Percentiles rank a stretch among this genome's conserved stretches.
These are phyloP conservation scores for Clitoria ternatea DNA, from an alignment of 306 rosid genomes.

Conservation along the genomic window DNA sequence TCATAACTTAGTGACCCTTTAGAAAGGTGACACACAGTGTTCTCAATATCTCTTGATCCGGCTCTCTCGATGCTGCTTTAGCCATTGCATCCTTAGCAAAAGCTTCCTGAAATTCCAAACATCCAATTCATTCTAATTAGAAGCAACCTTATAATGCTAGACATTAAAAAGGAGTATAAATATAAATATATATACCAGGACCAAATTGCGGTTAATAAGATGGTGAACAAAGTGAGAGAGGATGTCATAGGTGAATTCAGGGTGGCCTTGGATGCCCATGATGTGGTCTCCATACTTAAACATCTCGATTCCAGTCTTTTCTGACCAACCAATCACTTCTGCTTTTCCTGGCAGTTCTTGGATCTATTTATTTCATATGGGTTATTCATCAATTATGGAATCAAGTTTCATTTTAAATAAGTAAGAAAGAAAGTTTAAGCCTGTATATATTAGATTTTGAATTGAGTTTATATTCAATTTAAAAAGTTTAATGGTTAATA, in stretches of 20 bases:
- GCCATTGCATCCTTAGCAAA: constrained; percentile 46
- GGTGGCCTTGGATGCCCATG: constrained; percentile 95
- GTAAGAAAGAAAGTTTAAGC: not conserved
- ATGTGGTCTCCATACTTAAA: constrained; percentile 69
- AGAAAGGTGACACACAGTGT: constrained; percentile 58
- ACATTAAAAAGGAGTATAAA: too few species aligned
- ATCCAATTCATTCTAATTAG: too few species aligned
- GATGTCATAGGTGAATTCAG: constrained; percentile 80
- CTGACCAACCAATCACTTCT: constrained; percentile 80
- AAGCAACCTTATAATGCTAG: not conserved
- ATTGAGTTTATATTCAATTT: too few species aligned
- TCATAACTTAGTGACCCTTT: constrained; percentile 31
- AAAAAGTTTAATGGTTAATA: too few species aligned
- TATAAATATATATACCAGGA: constrained; percentile 41
- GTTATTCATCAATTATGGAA: too few species aligned
- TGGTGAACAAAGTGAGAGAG: constrained; percentile 70
- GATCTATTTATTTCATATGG: constrained; percentile 48
- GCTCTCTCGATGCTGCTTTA: constrained; percentile 41
- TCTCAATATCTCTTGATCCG: constrained; percentile 68
- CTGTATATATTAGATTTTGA: not conserved
- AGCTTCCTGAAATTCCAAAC: constrained; percentile 38
- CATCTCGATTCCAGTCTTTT: constrained; percentile 74
- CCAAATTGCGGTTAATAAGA: constrained; percentile 38
- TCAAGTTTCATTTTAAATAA: too few species aligned
- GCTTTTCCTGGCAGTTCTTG: constrained; percentile 70